Evolutionary conservation across 1,284 basidiomycete species (phyloP), one percentile per base, ranked within the genome.

Genomic region (Naganishia sp.): DNA sequence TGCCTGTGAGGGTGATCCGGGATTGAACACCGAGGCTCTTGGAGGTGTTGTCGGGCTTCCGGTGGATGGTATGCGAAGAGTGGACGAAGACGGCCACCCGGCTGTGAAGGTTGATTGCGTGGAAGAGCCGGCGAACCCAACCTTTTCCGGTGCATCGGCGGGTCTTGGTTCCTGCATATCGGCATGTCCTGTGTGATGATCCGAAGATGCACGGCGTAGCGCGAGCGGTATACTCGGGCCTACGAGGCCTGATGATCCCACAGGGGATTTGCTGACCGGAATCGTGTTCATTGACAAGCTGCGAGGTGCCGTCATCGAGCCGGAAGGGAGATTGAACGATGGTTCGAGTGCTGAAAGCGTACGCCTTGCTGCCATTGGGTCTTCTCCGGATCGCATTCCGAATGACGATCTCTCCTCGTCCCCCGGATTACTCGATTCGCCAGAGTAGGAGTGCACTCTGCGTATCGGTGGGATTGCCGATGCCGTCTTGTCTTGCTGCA

Each of bases 221-320:
- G 58, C 58, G 15, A 61, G 35, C 21, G 58, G 58, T 61, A 61
- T 61, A 61, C 49, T 61, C n/a, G 58, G 58, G 1, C 47, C 58
- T 6, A 61, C 47, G 15, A 51, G 47, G 9, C 35, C 43, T 3
- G 55, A 42, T 15, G 55, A 9, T 32, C 21, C 23, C 35, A 35
- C 23, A n/a, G 47, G 32, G 1, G 39, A 13, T 35, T 15, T 46
- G 41, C 6, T 51, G n/a, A 21, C 41, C 23, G 58, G 35, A 2
- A 51, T 51, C 7, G 58, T 13, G 23, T 61, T 47, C 58, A 61
- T 61, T 18, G 58, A 61, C 17, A 51, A 13, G 47, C 47, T 51
- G n/a, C 58, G 35, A 3, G 47, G 7, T n/a, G 32, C 45, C n/a
- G 18, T 21, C 28, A 32, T 47, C 13, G 45, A 25, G 9, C 21